Evolutionary conservation across 352 stramenopile species (phyloP).

Genomic region (Aphanomyces euteiches): DNA sequence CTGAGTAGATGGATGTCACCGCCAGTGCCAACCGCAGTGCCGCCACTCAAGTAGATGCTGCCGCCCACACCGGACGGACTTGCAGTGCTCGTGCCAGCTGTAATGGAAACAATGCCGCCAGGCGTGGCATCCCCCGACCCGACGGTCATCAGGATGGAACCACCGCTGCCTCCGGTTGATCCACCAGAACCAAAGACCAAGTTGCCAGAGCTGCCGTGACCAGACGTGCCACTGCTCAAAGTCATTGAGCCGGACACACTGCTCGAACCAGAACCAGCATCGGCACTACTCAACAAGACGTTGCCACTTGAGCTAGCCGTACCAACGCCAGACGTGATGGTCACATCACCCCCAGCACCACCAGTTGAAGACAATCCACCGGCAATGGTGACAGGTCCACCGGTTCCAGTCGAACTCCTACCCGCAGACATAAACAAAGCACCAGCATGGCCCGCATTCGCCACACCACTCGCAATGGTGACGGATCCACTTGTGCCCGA

Average conservation of each 20-base stretch:
- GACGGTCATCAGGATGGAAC: constrained; percentile 33
- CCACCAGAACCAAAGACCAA: constrained; percentile 32
- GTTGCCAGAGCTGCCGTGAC: constrained; percentile 33
- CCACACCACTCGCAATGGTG: too few relatives aligned
- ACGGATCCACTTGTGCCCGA: too few relatives aligned
- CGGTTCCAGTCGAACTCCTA: too few relatives aligned
- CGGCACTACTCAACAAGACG: constrained; percentile 33
- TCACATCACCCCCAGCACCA: too few relatives aligned
- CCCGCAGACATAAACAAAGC: too few relatives aligned
- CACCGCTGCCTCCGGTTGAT: constrained; percentile 27
- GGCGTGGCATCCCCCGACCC: constrained; percentile 31
- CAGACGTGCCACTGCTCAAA: constrained; percentile 4
- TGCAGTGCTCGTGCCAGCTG: constrained; percentile 28
- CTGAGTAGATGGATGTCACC: constrained; percentile 34
- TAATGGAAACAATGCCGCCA: constrained; percentile 36
- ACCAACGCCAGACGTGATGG: constrained; percentile 34
- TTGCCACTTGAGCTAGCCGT: constrained; percentile 34
- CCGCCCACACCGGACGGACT: constrained; percentile 1
- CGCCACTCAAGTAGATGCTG: constrained; percentile 30
- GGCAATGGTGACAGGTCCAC: too few relatives aligned
- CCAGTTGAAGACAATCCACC: too few relatives aligned
- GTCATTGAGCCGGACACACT: constrained; percentile 8
- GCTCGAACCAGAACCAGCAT: constrained; percentile 17
- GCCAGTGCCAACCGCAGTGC: constrained; percentile 34
- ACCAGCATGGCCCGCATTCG: too few relatives aligned